A percentile compares a stretch with the other conserved stretches of the same genome.
phyloP scores from a whole-genome alignment of 257 asterid species.

The Parsonsia alboflavescens region DNA sequence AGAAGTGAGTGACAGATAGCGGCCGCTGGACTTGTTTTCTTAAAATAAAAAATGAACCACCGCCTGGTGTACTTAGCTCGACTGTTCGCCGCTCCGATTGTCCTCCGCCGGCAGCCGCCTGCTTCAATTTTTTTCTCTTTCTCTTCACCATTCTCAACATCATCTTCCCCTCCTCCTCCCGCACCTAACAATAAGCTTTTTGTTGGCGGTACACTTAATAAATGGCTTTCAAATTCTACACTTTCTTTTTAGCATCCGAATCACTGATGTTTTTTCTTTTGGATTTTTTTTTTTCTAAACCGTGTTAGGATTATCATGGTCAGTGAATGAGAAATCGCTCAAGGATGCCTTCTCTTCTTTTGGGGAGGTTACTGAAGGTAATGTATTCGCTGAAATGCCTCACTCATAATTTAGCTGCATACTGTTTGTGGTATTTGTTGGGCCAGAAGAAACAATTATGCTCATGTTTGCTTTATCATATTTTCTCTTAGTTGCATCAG shows the following conservation, averaged over 20 bases:
- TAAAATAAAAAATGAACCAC: constrained; percentile 8
- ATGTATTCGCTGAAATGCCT: constrained; percentile 28
- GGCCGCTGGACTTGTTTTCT: no score
- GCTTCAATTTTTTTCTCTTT: not conserved
- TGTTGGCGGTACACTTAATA: constrained; percentile 28
- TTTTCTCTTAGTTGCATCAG: not conserved
- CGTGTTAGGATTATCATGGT: constrained; percentile 39
- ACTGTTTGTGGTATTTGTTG: not conserved
- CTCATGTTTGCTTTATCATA: no score
- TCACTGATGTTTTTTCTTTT: not conserved
- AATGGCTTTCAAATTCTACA: not conserved
- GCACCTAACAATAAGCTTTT: constrained; percentile 33
- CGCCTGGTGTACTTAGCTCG: constrained; percentile 6
- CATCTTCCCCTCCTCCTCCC: constrained; percentile 12
- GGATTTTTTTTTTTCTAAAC: not conserved
- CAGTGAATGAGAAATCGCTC: constrained; percentile 37
- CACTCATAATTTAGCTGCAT: not conserved
- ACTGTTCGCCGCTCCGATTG: not conserved
- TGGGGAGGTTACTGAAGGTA: constrained; percentile 46
- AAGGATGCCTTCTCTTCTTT: constrained; percentile 37
- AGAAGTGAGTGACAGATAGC: no score
- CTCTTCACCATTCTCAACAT: not conserved
- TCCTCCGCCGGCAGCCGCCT: not conserved
- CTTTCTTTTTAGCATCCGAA: not conserved
- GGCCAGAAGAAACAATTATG: not conserved